Evolutionary conservation across 345 rosid genomes (phyloP).

Genomic region (Camelina hispida): DNA sequence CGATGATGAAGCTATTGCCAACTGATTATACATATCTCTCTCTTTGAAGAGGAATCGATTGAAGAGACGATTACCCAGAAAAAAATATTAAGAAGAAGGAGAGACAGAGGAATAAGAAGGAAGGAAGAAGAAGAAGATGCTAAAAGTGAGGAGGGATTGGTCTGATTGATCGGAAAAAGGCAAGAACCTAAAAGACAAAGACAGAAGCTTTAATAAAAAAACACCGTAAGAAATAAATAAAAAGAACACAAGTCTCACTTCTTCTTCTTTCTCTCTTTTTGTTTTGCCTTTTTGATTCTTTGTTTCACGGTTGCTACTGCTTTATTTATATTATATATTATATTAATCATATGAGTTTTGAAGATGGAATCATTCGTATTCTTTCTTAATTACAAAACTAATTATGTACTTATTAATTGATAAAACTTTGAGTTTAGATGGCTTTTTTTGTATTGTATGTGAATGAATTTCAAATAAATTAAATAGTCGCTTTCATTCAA

Average conservation of each 20-base stretch:
- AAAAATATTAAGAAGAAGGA: background rate
- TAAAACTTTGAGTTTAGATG: conserved; percentile 35
- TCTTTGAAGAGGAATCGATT: conserved; percentile 6
- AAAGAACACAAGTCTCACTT: conserved; percentile 48
- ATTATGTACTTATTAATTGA: background rate
- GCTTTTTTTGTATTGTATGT: conserved; percentile 24
- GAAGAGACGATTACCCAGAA: too few species aligned
- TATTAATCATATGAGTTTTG: background rate
- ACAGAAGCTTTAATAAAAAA: conserved; percentile 11
- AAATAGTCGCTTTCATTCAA: too few species aligned
- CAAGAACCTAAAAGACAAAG: conserved; percentile 43
- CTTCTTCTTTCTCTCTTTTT: conserved; percentile 27
- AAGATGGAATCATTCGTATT: conserved; percentile 25
- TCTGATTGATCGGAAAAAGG: conserved; percentile 47
- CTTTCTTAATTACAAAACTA: conserved; percentile 14
- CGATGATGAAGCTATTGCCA: conserved; percentile 40
- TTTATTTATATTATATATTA: conserved; percentile 30
- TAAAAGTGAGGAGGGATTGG: conserved; percentile 39
- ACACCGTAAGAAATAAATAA: conserved; percentile 3
- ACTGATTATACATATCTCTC: conserved; percentile 45
- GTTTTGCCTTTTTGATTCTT: conserved; percentile 41
- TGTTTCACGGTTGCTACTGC: conserved; percentile 40
- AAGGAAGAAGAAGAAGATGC: conserved; percentile 38
- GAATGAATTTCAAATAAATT: background rate
- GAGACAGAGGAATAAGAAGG: conserved; percentile 37